These are phyloP conservation scores for Pseudozyma tsukubaensis DNA, from an alignment of 1,284 basidiomycete species.

Conservation along the genomic window DNA sequence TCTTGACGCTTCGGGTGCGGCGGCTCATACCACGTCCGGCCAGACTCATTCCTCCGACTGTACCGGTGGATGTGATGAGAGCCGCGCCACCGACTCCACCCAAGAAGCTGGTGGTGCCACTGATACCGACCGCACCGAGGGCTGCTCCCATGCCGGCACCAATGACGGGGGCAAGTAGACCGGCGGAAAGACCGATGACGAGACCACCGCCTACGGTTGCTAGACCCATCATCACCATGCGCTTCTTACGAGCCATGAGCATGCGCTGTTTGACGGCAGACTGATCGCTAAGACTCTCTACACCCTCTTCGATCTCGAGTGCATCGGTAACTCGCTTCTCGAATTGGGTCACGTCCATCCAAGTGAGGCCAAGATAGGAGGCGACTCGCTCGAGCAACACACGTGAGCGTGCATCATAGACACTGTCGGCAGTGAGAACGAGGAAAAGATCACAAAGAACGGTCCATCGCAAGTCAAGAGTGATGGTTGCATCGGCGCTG, in stretches of 20 bases:
- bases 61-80: constrained; percentile 67
- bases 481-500: constrained; percentile 63
- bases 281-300: constrained; percentile 58
- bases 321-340: constrained; percentile 68
- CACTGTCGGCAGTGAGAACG: constrained; percentile 66
- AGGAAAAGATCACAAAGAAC: constrained; percentile 68
- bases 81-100: constrained; percentile 67
- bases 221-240: constrained; percentile 67
- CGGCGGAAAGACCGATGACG: constrained; percentile 67
- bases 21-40: constrained; percentile 67
- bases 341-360: constrained; percentile 69
- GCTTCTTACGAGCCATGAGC: constrained; percentile 53
- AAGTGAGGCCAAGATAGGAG: constrained; percentile 60
- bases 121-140: constrained; percentile 65
- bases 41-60: constrained; percentile 62
- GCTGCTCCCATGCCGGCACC: constrained; percentile 67
- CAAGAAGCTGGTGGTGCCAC: constrained; percentile 64
- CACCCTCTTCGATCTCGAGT: constrained; percentile 67
- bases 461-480: constrained; percentile 68
- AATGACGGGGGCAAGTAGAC: constrained; percentile 65
- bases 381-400: constrained; percentile 66
- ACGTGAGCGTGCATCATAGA: constrained; percentile 67
- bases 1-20: constrained; percentile 63
- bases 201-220: constrained; percentile 68
- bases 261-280: constrained; percentile 52